Percentiles rank a stretch among this genome's conserved stretches.
phyloP scores from a whole-genome alignment of 805 yeast species.

The Suhomyces sp. region DNA sequence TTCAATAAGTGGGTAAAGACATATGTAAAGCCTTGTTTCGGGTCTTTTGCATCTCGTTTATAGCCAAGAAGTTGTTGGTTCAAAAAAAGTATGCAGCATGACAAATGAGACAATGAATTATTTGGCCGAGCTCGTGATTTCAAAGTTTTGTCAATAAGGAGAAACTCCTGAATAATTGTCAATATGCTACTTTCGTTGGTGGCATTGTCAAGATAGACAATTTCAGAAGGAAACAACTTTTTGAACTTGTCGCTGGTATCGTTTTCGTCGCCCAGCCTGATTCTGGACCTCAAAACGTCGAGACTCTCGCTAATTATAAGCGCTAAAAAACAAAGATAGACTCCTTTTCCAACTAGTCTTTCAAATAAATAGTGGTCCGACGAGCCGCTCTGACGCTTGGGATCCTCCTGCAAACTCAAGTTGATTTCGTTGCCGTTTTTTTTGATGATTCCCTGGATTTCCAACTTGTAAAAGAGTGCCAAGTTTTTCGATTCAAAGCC shows the following conservation, averaged over 20 bases:
- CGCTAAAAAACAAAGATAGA: constrained; percentile 28
- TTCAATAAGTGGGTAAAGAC: constrained; percentile 21
- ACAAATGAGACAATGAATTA: constrained; percentile 15
- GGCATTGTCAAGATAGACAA: constrained; percentile 14
- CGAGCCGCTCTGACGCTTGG: not conserved
- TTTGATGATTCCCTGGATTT: constrained; percentile 19
- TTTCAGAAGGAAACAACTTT: constrained; percentile 25
- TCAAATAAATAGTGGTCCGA: constrained; percentile 16
- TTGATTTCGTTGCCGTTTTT: constrained; percentile 15
- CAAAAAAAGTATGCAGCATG: constrained; percentile 21
- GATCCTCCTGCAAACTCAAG: constrained; percentile 4
- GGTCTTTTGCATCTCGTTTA: constrained; percentile 15
- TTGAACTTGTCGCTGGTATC: constrained; percentile 14
- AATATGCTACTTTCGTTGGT: constrained; percentile 12
- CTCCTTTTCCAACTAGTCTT: constrained; percentile 22
- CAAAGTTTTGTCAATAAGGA: not conserved
- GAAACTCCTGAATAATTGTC: constrained; percentile 12
- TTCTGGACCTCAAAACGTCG: constrained; percentile 15
- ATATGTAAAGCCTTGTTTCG: constrained; percentile 15
- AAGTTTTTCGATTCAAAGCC: constrained; percentile 23
- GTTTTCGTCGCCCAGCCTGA: not conserved
- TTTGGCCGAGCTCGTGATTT: not conserved
- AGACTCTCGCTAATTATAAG: constrained; percentile 32
- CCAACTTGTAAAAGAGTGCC: constrained; percentile 22
- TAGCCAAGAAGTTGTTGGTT: constrained; percentile 20